Evolutionary conservation across 345 rosid genomes (phyloP).

Genomic region (Barbarea vulgaris): DNA sequence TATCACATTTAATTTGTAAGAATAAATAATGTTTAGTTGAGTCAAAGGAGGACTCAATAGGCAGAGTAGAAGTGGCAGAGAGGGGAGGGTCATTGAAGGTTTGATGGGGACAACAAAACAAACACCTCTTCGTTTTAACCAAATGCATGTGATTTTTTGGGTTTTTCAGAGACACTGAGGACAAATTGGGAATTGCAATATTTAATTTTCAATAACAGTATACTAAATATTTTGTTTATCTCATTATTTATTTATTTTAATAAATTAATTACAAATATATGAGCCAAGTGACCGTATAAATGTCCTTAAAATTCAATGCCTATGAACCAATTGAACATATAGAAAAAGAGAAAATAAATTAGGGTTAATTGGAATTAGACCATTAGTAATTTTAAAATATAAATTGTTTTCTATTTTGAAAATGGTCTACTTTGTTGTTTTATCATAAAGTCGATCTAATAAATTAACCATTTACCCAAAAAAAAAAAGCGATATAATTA

Average conservation of each 20-base stretch:
- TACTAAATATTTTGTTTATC: background rate
- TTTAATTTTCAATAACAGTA: background rate
- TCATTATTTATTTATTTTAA: background rate
- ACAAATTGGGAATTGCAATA: slow-evolving; percentile 30
- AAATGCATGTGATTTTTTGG: slow-evolving; percentile 42
- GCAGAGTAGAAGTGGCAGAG: slow-evolving; percentile 37
- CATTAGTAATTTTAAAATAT: background rate
- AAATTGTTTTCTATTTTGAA: background rate
- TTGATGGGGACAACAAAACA: slow-evolving; percentile 41
- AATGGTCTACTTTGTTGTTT: background rate
- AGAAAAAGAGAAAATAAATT: background rate
- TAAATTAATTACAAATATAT: background rate
- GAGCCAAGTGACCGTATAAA: background rate
- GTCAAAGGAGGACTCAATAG: slow-evolving; percentile 10
- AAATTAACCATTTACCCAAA: background rate
- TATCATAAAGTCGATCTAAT: slow-evolving; percentile 12
- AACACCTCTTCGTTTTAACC: slow-evolving; percentile 37
- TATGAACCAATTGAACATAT: background rate
- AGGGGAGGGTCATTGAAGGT: slow-evolving; percentile 30
- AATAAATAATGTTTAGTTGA: background rate
- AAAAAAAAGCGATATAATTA: background rate
- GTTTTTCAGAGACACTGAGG: slow-evolving; percentile 18
- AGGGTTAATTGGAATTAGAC: background rate
- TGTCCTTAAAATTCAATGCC: background rate
- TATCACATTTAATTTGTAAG: slow-evolving; percentile 17